Evolutionary conservation across 257 asterid genomes (phyloP), one percentile per base, ranked within the genome.

Genomic region (Ophiorrhiza pumila): DNA sequence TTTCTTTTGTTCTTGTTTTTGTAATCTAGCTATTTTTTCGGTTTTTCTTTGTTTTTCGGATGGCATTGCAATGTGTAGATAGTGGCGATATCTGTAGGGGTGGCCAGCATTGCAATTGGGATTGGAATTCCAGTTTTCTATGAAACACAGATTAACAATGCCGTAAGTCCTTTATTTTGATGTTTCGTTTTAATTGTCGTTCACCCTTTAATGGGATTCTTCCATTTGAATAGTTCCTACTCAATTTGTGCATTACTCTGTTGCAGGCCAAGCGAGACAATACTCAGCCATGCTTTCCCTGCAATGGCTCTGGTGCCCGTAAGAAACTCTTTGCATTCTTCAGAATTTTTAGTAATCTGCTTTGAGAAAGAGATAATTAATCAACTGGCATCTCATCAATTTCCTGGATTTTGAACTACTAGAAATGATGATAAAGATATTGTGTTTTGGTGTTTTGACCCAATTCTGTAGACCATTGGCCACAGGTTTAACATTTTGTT

Each of bases 201-300:
- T 37, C 42, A 20, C 49, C 2, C 8, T 63, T 39, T 37, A 45
- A 34, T 61, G 47, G 46, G 46, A 35, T 34, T 61, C 27, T 12
- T 3, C 8, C 67, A 34, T 35, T 18, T 34, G 10, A 4, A 43
- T 34, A 17, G 17, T 32, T 60, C 8, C 22, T n/a, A 29, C 45
- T 49, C 2, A 22, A 68, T 31, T 49, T 57, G 34, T 65, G 13
- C 20, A 65, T 25, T n/a, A 2, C 22, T 47, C 29, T 80, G 52
- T 14, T 84, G 80, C 85, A 94, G 99, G 77, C 99, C 35, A 91
- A 91, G 72, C 80, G 99, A 79, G 97, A 91, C 0, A 94, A 91
- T 68, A 91, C 96, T 29, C 99, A 94, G 82, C 83, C 97, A 7
- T 94, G 99, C 84, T 94, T 94, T 72, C 97, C 99, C 85, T 94